Evolutionary conservation across 495 filamentous ascomycete species (phyloP).

Genomic region (Xylaria acuta): DNA sequence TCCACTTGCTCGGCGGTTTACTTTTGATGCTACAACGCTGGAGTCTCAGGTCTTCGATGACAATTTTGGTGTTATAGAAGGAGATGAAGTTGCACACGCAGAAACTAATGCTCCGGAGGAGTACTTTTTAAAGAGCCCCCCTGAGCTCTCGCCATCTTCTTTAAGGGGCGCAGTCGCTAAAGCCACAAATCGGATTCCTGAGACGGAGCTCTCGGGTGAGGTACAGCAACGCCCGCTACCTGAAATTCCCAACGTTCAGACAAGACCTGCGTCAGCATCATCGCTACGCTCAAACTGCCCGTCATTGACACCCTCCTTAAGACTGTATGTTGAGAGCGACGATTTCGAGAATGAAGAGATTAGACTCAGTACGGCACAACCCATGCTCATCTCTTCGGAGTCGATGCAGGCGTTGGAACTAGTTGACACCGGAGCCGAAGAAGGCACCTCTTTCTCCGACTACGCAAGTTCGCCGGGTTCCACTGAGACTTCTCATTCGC

Average conservation of each 20-base stretch:
- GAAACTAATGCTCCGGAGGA: constrained; percentile 6
- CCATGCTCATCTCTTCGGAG: constrained; percentile 32
- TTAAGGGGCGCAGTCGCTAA: neutral
- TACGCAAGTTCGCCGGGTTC: constrained; percentile 43
- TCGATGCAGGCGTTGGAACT: constrained; percentile 37
- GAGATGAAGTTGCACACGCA: neutral
- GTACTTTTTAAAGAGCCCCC: constrained; percentile 42
- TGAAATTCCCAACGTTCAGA: constrained; percentile 38
- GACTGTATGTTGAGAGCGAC: constrained; percentile 46
- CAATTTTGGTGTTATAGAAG: neutral
- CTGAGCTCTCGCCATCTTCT: constrained; percentile 33
- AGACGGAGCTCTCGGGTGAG: constrained; percentile 34
- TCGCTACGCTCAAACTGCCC: constrained; percentile 36
- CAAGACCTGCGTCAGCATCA: constrained; percentile 35
- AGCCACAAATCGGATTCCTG: constrained; percentile 30
- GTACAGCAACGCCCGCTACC: constrained; percentile 51
- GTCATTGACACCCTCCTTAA: constrained; percentile 52
- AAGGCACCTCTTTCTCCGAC: constrained; percentile 42
- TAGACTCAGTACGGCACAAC: constrained; percentile 41
- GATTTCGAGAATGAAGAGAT: constrained; percentile 47
- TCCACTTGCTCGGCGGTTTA: constrained; percentile 18
- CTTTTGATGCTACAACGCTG: constrained; percentile 27
- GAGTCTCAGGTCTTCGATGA: constrained; percentile 31
- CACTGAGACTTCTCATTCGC: constrained; percentile 32
- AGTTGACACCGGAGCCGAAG: constrained; percentile 27